These are phyloP conservation scores for Cystoisospora suis DNA, from an alignment of 169 alveolate genomes.

Conservation along the genomic window DNA sequence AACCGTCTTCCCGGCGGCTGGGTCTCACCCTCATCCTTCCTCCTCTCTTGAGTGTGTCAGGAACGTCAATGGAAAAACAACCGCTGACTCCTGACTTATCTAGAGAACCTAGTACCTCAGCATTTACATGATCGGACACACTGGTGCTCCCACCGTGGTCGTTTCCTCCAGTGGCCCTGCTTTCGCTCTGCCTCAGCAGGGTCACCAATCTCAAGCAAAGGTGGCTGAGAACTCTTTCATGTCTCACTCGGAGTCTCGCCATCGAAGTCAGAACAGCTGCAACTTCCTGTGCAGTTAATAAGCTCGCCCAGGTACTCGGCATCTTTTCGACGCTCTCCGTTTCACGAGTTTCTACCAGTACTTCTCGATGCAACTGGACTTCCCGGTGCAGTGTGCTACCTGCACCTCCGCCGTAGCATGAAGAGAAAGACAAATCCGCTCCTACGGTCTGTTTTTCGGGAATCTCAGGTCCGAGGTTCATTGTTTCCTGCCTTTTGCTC, in stretches of 20 bases:
- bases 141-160: not conserved
- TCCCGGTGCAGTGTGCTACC: not conserved
- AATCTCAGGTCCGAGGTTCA: too few relatives aligned
- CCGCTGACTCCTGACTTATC: too few relatives aligned
- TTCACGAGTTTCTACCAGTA: too few relatives aligned
- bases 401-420: not conserved
- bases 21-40: not conserved
- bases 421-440: not conserved
- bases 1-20: not conserved
- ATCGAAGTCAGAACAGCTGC: not conserved
- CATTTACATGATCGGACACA: too few relatives aligned
- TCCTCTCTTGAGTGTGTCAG: too few relatives aligned
- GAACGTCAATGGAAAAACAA: too few relatives aligned
- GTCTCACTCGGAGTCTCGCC: conserved; percentile 24
- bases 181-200: not conserved
- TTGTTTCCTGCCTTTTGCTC: too few relatives aligned
- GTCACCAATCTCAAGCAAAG: not conserved
- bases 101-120: too few relatives aligned
- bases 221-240: not conserved
- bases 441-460: not conserved
- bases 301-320: not conserved
- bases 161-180: not conserved
- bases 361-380: not conserved
- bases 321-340: too few relatives aligned
- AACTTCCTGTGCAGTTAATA: conserved; percentile 15